Base-by-base conservation (phyloP, 768 basidiomycete species). In the Candolleomyces efflorescens region DNA sequence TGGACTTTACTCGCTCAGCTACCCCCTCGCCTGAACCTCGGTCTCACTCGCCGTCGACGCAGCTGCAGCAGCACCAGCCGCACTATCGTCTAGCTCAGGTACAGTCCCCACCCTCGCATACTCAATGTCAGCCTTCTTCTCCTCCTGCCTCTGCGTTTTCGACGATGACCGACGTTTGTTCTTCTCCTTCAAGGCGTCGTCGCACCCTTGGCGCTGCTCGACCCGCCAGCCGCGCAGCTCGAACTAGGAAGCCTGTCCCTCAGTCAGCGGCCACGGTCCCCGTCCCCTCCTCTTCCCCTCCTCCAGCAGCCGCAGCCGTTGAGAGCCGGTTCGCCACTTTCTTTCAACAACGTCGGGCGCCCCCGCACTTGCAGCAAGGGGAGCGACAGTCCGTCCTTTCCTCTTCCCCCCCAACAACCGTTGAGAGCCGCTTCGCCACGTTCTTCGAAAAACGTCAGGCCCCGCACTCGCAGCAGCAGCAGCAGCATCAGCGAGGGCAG, bases 51-150 rank as follows among this genome's bases (percentile, higher is more conserved):
- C 64, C 72, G 37, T 65, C 68, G 51, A 68, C 63, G 58, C 64
- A 61, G 39, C 56, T 57, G 27, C 58, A 54, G 18, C 59, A 61
- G 62, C 66, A 60, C 22, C 58, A 54, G 18, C 59, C 61, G 62
- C 66, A 60, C 22, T 59, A 58, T 22, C 43, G 7, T 17, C 48
- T 45, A 37, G 58, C 67, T 39, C 71, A 73, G 70, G 70, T 72
- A 63, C 68, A 70, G 69, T 71, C 66, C 61, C 64, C 65, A 57
- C 64, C 66, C 57, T 65, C 65, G 62, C 68, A 70, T 62, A n/a
- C n/a, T n/a, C 71, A 73, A 75, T 73, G 75, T 75, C 76, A 77
- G 75, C 73, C 69, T 65, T 70, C 73, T 72, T 65, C 72, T 58
- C 70, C 75, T 67, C 64, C 76, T 64, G 51, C 75, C 68, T 65